These are phyloP conservation scores for Dactylellina drechsleri DNA, from an alignment of 2,329 filamentous ascomycete genomes.

Conservation along the genomic window DNA sequence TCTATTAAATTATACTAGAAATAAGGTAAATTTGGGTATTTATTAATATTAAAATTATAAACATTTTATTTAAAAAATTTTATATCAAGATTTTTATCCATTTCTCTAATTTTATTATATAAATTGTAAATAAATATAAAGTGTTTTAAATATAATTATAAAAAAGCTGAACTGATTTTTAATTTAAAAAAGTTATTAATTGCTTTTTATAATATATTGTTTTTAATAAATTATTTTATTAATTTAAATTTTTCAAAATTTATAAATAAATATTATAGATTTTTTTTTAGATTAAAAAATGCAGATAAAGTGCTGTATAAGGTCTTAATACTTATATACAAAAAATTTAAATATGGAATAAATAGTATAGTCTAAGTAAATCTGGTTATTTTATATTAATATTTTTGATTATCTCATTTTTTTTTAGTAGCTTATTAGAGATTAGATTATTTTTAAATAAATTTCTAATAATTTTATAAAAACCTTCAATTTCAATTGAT, in stretches of 20 bases:
- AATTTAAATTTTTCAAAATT: background rate
- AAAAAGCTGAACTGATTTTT: background rate
- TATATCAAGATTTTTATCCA: background rate
- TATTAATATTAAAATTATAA: background rate
- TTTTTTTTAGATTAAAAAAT: background rate
- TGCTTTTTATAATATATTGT: background rate
- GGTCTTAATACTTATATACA: background rate
- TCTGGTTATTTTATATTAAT: background rate
- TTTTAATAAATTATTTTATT: background rate
- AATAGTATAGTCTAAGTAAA: background rate
- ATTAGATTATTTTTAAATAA: too few relatives aligned
- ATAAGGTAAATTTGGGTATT: background rate
- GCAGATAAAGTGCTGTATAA: background rate
- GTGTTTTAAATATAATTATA: background rate
- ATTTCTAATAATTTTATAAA: too few relatives aligned
- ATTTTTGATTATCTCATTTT: too few relatives aligned
- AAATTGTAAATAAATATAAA: background rate
- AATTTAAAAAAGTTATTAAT: background rate
- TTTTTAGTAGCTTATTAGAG: too few relatives aligned
- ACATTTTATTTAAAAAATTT: background rate
- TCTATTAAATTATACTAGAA: background rate
- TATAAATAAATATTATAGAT: background rate
- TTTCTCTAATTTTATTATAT: too few relatives aligned
- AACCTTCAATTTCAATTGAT: too few relatives aligned
- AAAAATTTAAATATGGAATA: background rate